phyloP scores from a whole-genome alignment of 1,284 basidiomycete genomes.

The Gastroboletus turbinatus region DNA sequence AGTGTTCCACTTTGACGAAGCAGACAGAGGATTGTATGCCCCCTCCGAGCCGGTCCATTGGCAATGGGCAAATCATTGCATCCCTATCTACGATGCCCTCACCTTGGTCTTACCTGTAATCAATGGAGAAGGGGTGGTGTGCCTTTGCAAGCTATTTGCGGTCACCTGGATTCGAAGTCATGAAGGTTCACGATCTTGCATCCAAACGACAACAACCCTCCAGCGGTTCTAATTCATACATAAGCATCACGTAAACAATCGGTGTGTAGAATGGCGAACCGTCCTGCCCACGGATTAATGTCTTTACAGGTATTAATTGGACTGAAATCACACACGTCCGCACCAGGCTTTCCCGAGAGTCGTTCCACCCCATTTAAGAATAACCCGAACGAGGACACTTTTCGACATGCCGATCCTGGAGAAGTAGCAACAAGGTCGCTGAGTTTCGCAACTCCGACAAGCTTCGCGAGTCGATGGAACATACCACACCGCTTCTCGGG shows the following conservation, averaged over 20 bases:
- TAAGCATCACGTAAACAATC: neutral
- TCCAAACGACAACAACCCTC: neutral
- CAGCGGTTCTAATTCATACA: neutral
- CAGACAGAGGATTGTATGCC: conserved; percentile 17
- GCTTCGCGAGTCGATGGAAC: neutral
- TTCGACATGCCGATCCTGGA: neutral
- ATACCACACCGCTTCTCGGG: neutral
- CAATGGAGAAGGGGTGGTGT: neutral
- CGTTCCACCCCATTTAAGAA: neutral
- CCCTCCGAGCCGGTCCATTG: neutral
- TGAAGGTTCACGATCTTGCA: neutral
- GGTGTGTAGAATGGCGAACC: neutral
- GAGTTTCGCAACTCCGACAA: conserved; percentile 1
- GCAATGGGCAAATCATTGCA: conserved; percentile 26
- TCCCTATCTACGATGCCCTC: conserved; percentile 9
- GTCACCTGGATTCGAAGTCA: too few species aligned
- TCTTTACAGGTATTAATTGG: neutral
- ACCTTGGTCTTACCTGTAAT: neutral
- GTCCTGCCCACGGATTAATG: neutral
- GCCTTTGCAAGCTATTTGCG: too few species aligned
- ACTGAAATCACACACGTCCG: neutral
- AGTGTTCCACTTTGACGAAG: conserved; percentile 17
- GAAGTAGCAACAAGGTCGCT: neutral
- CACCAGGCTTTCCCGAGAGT: neutral
- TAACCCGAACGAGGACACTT: neutral